These are phyloP conservation scores for Botrytis porri DNA, from an alignment of 2,329 filamentous ascomycete species.

Conservation along the genomic window DNA sequence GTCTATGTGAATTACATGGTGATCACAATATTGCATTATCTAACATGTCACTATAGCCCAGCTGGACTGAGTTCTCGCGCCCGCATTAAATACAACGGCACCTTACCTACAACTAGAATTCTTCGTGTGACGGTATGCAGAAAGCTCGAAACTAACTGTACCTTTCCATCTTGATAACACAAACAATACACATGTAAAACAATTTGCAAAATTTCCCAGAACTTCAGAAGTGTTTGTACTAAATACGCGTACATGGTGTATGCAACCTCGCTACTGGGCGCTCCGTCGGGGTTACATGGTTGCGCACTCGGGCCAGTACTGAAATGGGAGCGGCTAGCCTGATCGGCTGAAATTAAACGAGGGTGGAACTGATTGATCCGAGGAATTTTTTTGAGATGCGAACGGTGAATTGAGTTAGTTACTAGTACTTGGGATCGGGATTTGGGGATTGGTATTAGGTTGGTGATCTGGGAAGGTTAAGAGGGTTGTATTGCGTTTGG, in stretches of 20 bases:
- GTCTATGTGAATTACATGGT: background rate
- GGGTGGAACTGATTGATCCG: constrained; percentile 4
- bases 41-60: background rate
- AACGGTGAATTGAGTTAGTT: background rate
- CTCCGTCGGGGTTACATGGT: constrained; percentile 24
- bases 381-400: background rate
- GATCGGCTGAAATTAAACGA: constrained; percentile 35
- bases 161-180: background rate
- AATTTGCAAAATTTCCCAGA: background rate
- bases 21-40: constrained; percentile 1
- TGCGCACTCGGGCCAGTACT: background rate
- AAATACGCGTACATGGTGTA: constrained; percentile 2
- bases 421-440: background rate
- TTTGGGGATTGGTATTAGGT: background rate
- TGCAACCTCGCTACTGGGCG: constrained; percentile 26
- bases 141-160: background rate
- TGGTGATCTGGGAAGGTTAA: background rate
- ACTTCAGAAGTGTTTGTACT: background rate
- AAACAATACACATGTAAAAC: background rate
- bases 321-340: constrained; percentile 28
- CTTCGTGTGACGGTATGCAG: background rate
- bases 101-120: background rate
- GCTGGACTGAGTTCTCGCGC: background rate
- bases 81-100: background rate
- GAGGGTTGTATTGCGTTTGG: background rate